These are phyloP conservation scores for Eremothecium sinecaudum DNA, from an alignment of 1,139 yeast species.

Conservation along the genomic window DNA sequence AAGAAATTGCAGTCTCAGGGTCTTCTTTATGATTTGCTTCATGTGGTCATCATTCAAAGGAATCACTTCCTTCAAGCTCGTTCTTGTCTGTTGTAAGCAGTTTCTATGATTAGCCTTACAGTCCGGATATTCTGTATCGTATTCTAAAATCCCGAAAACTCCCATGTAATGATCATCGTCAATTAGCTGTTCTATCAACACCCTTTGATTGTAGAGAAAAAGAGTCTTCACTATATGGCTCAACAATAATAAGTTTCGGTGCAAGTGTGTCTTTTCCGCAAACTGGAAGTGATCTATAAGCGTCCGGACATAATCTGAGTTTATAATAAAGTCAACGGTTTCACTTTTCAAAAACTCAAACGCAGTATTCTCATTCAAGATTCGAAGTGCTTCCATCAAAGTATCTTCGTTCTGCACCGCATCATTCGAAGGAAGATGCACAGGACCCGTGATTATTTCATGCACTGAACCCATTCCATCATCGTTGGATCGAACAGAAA, in stretches of 20 bases:
- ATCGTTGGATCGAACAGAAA: conserved; percentile 54
- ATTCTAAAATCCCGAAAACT: conserved; percentile 76
- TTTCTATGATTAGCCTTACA: conserved; percentile 72
- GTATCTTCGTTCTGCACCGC: conserved; percentile 41
- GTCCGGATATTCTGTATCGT: conserved; percentile 77
- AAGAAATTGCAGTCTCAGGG: conserved; percentile 67
- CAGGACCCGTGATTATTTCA: conserved; percentile 75
- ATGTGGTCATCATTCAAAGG: conserved; percentile 48
- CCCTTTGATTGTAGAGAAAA: conserved; percentile 61
- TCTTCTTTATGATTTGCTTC: conserved; percentile 53
- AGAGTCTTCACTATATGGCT: conserved; percentile 66
- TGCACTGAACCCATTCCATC: conserved; percentile 38
- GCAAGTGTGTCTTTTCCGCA: conserved; percentile 45
- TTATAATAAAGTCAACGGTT: conserved; percentile 43
- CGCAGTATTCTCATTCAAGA: conserved; percentile 47
- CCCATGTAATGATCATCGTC: conserved; percentile 54
- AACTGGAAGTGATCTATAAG: conserved; percentile 44
- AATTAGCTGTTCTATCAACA: conserved; percentile 57
- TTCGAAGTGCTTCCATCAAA: conserved; percentile 42
- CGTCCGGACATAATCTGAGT: conserved; percentile 43
- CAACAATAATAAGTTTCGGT: conserved; percentile 50
- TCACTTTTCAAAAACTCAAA: conserved; percentile 47
- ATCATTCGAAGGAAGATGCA: conserved; percentile 48
- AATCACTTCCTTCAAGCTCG: conserved; percentile 61
- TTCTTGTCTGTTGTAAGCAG: conserved; percentile 43